Conservation (phyloP, 768 basidiomycete genomes). For the Leccinum incarnatum region DNA sequence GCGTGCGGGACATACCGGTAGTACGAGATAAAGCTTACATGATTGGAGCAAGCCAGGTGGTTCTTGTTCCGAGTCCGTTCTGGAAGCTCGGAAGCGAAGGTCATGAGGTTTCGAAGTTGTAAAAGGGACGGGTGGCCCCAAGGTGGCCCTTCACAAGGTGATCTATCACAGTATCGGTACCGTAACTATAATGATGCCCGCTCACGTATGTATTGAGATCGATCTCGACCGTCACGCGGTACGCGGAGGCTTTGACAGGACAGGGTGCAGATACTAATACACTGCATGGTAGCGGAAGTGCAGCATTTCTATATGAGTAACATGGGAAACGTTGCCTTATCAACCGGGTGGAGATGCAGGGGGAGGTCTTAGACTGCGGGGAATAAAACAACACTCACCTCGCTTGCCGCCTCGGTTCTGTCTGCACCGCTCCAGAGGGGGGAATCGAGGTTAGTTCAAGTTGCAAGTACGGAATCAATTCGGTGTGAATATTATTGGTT, state of each 20-base stretch:
- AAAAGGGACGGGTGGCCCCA: conserved; percentile 14
- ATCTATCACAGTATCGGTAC: conserved; percentile 29
- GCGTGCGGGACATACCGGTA: not conserved
- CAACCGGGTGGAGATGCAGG: not conserved
- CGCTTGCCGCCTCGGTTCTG: too few relatives aligned
- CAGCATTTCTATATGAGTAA: not conserved
- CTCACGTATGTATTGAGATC: conserved; percentile 23
- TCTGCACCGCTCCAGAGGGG: not conserved
- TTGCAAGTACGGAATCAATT: not conserved
- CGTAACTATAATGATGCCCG: conserved; percentile 32
- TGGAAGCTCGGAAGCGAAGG: conserved; percentile 27
- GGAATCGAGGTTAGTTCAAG: not conserved
- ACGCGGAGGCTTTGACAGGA: conserved; percentile 17
- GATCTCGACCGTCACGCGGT: conserved; percentile 24
- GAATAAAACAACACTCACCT: too few relatives aligned
- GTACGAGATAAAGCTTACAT: conserved; percentile 12
- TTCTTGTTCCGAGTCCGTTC: conserved; percentile 17
- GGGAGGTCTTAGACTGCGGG: not conserved
- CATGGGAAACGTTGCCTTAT: conserved; percentile 5
- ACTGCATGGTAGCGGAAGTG: not conserved
- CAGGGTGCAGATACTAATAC: conserved; percentile 3
- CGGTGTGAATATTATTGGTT: not conserved
- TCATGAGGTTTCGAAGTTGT: conserved; percentile 12
- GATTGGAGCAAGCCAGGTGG: conserved; percentile 17
- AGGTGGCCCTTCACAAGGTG: conserved; percentile 15